Evolutionary conservation across 768 basidiomycete genomes (phyloP).

Genomic region (Mrakia frigida): DNA sequence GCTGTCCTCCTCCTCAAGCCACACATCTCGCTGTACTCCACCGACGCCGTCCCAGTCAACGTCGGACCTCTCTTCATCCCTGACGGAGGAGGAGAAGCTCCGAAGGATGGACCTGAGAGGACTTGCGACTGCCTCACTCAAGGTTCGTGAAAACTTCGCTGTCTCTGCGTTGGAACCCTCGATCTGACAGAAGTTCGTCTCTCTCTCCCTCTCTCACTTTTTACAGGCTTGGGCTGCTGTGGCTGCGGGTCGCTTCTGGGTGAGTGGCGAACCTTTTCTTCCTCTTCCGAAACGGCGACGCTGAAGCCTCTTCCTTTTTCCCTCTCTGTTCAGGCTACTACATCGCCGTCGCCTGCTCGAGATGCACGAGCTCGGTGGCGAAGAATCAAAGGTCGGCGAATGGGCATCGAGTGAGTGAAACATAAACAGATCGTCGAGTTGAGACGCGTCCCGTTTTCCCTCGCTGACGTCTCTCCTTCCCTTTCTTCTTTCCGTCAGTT

Average conservation of each 20-base stretch:
- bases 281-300: conserved; percentile 7
- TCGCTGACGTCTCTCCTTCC: conserved; percentile 48
- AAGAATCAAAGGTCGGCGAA: conserved; percentile 34
- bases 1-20: conserved; percentile 78
- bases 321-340: conserved; percentile 42
- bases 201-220: too few relatives aligned
- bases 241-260: conserved; percentile 58
- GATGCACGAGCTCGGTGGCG: conserved; percentile 67
- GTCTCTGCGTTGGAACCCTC: too few relatives aligned
- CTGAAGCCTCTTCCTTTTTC: conserved; percentile 28
- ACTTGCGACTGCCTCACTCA: conserved; percentile 84
- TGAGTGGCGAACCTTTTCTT: conserved; percentile 39
- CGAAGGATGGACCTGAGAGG: conserved; percentile 43
- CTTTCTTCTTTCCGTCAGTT: conserved; percentile 52
- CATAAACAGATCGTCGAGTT: neutral
- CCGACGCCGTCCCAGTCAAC: conserved; percentile 71
- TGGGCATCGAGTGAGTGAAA: conserved; percentile 25
- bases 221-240: conserved; percentile 74
- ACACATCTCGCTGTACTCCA: conserved; percentile 73
- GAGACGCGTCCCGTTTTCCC: neutral
- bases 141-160: too few relatives aligned
- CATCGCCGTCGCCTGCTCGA: conserved; percentile 48
- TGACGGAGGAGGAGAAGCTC: conserved; percentile 32
- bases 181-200: too few relatives aligned
- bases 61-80: conserved; percentile 33